Conservation (phyloP, 148 eudicot species). For the Fallopia convolvulus region DNA sequence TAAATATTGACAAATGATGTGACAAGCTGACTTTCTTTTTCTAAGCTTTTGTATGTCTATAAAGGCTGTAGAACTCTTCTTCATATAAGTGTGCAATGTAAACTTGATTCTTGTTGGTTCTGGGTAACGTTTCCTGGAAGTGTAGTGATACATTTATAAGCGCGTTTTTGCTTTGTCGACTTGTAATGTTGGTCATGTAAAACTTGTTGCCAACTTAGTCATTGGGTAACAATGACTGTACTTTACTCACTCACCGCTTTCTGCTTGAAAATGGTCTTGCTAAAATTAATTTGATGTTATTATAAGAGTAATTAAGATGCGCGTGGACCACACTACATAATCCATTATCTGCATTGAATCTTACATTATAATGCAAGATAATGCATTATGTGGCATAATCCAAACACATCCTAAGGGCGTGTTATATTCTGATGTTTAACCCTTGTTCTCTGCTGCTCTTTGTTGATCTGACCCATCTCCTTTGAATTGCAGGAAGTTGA, state of each 20-base stretch:
- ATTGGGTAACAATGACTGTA: background rate
- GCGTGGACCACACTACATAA: too few species aligned
- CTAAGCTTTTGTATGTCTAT: background rate
- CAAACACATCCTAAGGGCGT: background rate
- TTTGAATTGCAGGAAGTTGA: constrained; percentile 68
- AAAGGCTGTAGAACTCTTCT: background rate
- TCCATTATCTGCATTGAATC: too few species aligned
- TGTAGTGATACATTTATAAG: background rate
- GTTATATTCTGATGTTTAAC: background rate
- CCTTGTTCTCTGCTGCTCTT: background rate
- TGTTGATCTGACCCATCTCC: background rate
- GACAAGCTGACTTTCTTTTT: background rate
- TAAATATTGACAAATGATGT: background rate
- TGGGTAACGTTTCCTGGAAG: background rate
- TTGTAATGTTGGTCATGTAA: background rate
- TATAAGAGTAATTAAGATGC: too few species aligned
- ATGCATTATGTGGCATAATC: background rate
- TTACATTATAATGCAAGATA: too few species aligned
- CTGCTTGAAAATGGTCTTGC: background rate
- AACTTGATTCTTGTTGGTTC: background rate
- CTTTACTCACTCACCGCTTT: background rate
- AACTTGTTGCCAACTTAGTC: background rate
- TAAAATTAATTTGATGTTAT: background rate
- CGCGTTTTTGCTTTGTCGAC: background rate
- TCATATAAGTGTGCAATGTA: background rate